Percentiles rank a stretch among this genome's conserved stretches.
phyloP scores from a whole-genome alignment of 2,329 filamentous ascomycete species.

The Tolypocladium sp. region DNA sequence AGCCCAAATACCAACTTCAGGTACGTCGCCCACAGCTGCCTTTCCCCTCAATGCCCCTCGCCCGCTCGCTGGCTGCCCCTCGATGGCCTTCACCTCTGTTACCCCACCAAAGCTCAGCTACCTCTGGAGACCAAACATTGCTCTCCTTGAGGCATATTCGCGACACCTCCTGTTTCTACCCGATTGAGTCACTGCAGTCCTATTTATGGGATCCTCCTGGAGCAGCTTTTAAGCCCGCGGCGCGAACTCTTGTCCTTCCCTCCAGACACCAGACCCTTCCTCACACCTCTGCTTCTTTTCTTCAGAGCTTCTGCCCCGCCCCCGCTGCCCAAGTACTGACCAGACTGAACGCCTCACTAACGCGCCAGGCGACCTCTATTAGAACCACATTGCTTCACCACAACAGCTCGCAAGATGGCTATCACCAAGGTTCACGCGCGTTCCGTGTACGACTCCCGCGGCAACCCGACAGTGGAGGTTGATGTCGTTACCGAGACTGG shows the following conservation, averaged over 20 bases:
- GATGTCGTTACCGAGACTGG: constrained; percentile 94
- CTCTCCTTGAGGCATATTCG: constrained; percentile 2
- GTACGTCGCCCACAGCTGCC: neutral
- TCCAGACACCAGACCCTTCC: neutral
- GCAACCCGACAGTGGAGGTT: constrained; percentile 97
- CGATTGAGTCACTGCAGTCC: neutral
- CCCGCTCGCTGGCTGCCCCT: neutral
- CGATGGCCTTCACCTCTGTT: neutral
- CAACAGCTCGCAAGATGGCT: constrained; percentile 57
- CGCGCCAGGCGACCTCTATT: neutral
- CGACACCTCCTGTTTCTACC: neutral
- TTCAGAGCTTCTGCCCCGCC: neutral
- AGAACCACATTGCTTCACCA: neutral
- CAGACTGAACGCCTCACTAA: neutral
- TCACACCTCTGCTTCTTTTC: constrained; percentile 3
- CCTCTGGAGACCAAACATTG: neutral
- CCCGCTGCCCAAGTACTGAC: neutral
- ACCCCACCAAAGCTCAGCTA: constrained; percentile 8
- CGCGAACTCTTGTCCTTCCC: neutral
- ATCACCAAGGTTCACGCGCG: constrained; percentile 87
- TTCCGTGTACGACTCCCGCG: constrained; percentile 96
- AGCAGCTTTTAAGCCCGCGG: neutral
- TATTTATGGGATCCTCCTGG: neutral
- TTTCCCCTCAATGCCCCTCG: neutral
- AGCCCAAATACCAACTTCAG: neutral